phyloP scores from a whole-genome alignment of 257 asterid species.

The Cynanchum wilfordii region DNA sequence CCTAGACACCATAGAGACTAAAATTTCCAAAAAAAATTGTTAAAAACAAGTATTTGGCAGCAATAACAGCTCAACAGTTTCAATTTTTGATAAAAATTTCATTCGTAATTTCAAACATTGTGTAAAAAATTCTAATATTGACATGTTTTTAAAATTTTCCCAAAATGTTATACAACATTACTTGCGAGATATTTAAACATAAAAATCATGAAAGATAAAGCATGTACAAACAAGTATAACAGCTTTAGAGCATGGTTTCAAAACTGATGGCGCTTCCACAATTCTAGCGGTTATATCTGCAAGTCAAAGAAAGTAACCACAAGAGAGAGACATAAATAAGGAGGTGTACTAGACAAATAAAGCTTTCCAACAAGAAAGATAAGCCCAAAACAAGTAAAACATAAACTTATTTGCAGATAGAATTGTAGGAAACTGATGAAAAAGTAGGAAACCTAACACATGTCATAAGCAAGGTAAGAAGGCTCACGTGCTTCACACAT shows the following conservation, averaged over 20 bases:
- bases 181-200: background rate
- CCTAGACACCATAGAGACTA: background rate
- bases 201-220: conserved; percentile 36
- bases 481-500: background rate
- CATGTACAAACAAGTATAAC: conserved; percentile 97
- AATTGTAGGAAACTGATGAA: background rate
- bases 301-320: conserved; percentile 8
- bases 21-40: background rate
- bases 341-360: conserved; percentile 5
- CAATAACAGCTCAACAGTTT: background rate
- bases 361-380: background rate
- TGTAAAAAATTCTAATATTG: background rate
- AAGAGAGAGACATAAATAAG: background rate
- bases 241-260: conserved; percentile 63
- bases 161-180: background rate
- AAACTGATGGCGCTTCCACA: conserved; percentile 48
- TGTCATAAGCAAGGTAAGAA: background rate
- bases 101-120: background rate
- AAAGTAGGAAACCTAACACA: background rate
- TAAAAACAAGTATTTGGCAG: background rate
- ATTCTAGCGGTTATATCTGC: conserved; percentile 56
- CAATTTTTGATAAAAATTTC: background rate
- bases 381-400: background rate
- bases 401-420: background rate
- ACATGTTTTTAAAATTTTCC: background rate